These are phyloP conservation scores for Diaporthe velutina DNA, from an alignment of 2,329 filamentous ascomycete genomes.

Conservation along the genomic window DNA sequence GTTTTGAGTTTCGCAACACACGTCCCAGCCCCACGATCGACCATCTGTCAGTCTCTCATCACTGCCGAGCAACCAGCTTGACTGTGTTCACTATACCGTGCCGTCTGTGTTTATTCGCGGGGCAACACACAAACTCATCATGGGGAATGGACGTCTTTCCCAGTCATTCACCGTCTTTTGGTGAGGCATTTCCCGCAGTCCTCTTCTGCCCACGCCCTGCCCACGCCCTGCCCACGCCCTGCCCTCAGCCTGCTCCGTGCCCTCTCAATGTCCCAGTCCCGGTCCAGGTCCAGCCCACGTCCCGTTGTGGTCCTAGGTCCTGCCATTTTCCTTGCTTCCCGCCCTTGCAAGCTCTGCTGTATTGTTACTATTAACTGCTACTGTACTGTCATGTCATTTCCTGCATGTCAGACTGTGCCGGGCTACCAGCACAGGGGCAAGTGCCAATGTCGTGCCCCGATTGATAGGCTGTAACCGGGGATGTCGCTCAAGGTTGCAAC, in stretches of 20 bases:
- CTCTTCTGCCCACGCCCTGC: background rate
- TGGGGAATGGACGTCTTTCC: background rate
- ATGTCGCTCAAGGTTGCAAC: conserved; percentile 29
- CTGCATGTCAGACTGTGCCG: conserved; percentile 17
- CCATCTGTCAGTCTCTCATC: background rate
- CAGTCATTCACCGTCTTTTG: conserved; percentile 34
- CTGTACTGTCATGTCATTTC: background rate
- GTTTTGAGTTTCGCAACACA: conserved; percentile 23
- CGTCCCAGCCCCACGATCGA: background rate
- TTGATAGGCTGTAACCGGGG: conserved; percentile 23
- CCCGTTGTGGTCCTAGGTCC: conserved; percentile 15
- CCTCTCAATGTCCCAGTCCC: background rate
- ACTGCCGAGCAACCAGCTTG: conserved; percentile 9
- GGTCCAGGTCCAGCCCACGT: conserved; percentile 8
- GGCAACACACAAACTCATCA: background rate
- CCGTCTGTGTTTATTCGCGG: background rate
- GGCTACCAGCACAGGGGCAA: conserved; percentile 4
- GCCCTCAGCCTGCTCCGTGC: conserved; percentile 31
- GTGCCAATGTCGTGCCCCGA: conserved; percentile 6
- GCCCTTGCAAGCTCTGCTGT: background rate
- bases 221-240: background rate
- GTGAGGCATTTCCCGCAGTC: conserved; percentile 30
- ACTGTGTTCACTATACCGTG: background rate
- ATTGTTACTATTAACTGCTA: background rate
- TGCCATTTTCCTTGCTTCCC: conserved; percentile 9